Conservation (phyloP, 768 basidiomycete genomes). For the Lentinula detonsa region DNA sequence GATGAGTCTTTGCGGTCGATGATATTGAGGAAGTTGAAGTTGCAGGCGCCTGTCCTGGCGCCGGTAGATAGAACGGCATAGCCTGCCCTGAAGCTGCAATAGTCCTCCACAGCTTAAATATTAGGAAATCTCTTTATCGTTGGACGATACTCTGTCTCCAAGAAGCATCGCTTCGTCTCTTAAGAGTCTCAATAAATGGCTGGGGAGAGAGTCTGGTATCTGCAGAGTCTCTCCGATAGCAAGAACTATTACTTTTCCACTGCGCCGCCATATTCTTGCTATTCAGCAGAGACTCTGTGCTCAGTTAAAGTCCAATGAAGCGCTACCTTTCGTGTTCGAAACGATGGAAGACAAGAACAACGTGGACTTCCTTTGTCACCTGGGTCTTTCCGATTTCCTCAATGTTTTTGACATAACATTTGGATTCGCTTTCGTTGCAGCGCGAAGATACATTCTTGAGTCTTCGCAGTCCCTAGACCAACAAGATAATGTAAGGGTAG, state of each 20-base stretch:
- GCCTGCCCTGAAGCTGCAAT: background rate
- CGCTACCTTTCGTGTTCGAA: constrained; percentile 30
- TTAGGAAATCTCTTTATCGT: too few relatives aligned
- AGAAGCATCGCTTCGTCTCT: background rate
- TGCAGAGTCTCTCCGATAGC: background rate
- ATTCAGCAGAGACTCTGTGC: background rate
- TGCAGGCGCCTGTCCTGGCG: too few relatives aligned
- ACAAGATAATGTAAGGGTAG: too few relatives aligned
- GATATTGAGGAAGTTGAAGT: too few relatives aligned
- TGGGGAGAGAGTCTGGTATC: background rate
- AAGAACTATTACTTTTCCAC: background rate
- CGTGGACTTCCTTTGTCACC: constrained; percentile 29
- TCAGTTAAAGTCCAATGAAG: constrained; percentile 23
- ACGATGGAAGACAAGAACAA: constrained; percentile 35
- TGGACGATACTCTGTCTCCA: background rate
- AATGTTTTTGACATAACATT: too few relatives aligned
- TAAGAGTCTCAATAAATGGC: background rate
- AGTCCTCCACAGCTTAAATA: too few relatives aligned
- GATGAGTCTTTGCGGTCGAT: too few relatives aligned
- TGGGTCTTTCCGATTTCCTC: constrained; percentile 11
- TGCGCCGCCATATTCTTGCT: background rate
- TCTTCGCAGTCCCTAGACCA: too few relatives aligned
- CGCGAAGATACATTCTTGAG: too few relatives aligned
- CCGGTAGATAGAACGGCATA: background rate
- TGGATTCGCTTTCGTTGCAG: too few relatives aligned